These are phyloP conservation scores for Geotrichum candidum DNA, from an alignment of 1,139 yeast species.

Conservation along the genomic window DNA sequence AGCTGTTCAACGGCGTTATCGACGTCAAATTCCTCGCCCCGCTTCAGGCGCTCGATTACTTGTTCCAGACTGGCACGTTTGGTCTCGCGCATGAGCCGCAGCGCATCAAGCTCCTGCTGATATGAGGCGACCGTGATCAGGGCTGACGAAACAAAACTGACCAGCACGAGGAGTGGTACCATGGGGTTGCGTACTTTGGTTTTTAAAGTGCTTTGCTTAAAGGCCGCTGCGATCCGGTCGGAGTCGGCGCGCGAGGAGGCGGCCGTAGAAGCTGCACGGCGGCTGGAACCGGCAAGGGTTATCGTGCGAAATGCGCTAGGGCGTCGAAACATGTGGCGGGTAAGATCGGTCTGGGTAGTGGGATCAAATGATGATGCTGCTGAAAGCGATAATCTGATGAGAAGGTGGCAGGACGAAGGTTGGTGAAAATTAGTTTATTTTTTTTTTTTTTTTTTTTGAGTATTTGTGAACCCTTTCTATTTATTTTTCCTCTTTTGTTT, in stretches of 20 bases:
- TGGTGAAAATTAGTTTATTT: not conserved
- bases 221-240: conserved; percentile 11
- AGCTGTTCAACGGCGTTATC: conserved; percentile 8
- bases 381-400: not conserved
- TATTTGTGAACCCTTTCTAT: not conserved
- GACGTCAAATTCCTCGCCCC: conserved; percentile 12
- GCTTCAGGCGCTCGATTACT: conserved; percentile 2
- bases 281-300: not conserved
- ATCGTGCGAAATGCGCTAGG: not conserved
- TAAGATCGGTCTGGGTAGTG: not conserved
- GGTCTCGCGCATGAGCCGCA: conserved; percentile 2
- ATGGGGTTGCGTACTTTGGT: conserved; percentile 15
- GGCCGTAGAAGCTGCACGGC: not conserved
- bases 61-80: conserved; percentile 4
- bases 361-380: not conserved
- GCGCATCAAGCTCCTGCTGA: conserved; percentile 14
- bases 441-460: not conserved
- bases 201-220: conserved; percentile 9
- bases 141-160: conserved; percentile 16
- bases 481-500: not conserved
- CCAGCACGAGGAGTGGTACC: conserved; percentile 16
- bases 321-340: not conserved
- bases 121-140: conserved; percentile 13
- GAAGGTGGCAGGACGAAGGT: not conserved
- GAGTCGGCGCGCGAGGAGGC: not conserved